Base-by-base conservation (phyloP, 2,329 filamentous ascomycete species). In the Chaetomium olivaceum region DNA sequence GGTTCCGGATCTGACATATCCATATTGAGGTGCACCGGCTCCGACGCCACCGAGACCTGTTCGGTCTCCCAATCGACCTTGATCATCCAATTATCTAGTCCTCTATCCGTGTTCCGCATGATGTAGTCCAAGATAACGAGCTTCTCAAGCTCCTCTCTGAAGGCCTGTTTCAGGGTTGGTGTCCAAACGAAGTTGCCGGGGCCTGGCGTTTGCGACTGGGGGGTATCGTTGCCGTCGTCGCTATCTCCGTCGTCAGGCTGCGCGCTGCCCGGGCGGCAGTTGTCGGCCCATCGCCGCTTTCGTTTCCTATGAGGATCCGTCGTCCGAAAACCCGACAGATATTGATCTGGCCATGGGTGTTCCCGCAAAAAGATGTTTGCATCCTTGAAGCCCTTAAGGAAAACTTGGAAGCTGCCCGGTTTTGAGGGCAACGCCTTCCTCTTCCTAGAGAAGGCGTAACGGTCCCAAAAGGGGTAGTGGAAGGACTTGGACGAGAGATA, bases 1-100 rank as follows among this genome's bases (percentile, higher is more conserved):
- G 81, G 77, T 73, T 84, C 83, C 7, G 82, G 78, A 74, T 59
- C 78, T 73, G 3, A 82, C 78, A 58, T 63, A 60, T 89, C 86
- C 82, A 83, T 80, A 83, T 91, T 74, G 82, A 96, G 77, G 31
- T 85, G 85, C 54, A 86, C 80, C 12, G 93, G 92, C 67, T 97
- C 93, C 0, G 92, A 92, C 19, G 90, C 89, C 70, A 99, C 92
- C 8, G 91, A 92, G 14, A 95, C 94, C 73, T 90, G 86, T 73
- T 95, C 88, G 2, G 86, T 88, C 71, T 92, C 86, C 84, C 89
- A 92, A 77, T 99, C 93, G 36, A 99, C 91, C 77, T 92, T 95
- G 75, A 99, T 93, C 95, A 99, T 99, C 95, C 95, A 99, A 73
- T 99, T 99, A 76, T 99, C 95, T 64, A 97, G 82, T 1, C 95